These are phyloP conservation scores for Metschnikowia bowlesiae DNA, from an alignment of 805 yeast species.

Conservation along the genomic window DNA sequence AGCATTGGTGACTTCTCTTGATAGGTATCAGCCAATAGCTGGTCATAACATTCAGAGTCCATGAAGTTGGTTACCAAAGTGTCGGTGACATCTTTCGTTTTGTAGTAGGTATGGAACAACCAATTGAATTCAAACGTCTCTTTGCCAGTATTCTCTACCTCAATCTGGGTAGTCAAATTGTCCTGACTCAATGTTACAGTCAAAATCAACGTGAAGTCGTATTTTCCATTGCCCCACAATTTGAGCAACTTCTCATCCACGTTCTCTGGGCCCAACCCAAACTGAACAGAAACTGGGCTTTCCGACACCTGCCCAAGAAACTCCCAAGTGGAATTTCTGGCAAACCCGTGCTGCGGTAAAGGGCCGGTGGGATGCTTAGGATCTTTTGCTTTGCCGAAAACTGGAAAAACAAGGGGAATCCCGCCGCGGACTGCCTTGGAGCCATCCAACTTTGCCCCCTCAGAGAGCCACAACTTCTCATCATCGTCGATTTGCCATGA, in stretches of 20 bases:
- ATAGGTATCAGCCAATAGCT: slow-evolving; percentile 59
- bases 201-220: slow-evolving; percentile 74
- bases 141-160: slow-evolving; percentile 66
- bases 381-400: slow-evolving; percentile 67
- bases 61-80: slow-evolving; percentile 72
- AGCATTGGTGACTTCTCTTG: slow-evolving; percentile 72
- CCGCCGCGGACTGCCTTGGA: slow-evolving; percentile 96
- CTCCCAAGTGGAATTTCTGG: slow-evolving; percentile 88
- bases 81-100: slow-evolving; percentile 72
- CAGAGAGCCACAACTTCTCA: slow-evolving; percentile 81
- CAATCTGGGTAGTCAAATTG: slow-evolving; percentile 62
- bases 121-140: slow-evolving; percentile 80
- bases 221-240: slow-evolving; percentile 48
- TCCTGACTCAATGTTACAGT: slow-evolving; percentile 57
- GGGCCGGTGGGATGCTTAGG: slow-evolving; percentile 50
- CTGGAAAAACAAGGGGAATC: slow-evolving; percentile 93
- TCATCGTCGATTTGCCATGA: slow-evolving; percentile 70
- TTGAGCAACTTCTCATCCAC: slow-evolving; percentile 57
- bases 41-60: slow-evolving; percentile 72
- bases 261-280: slow-evolving; percentile 84
- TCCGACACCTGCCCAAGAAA: slow-evolving; percentile 79
- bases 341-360: slow-evolving; percentile 96
- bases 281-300: slow-evolving; percentile 69
- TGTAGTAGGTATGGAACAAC: slow-evolving; percentile 88
- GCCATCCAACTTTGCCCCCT: slow-evolving; percentile 84